A percentile compares a stretch with the other conserved stretches of the same genome.
These are phyloP conservation scores for Stereum hirsutum DNA, from an alignment of 1,284 basidiomycete species.

Conservation along the genomic window DNA sequence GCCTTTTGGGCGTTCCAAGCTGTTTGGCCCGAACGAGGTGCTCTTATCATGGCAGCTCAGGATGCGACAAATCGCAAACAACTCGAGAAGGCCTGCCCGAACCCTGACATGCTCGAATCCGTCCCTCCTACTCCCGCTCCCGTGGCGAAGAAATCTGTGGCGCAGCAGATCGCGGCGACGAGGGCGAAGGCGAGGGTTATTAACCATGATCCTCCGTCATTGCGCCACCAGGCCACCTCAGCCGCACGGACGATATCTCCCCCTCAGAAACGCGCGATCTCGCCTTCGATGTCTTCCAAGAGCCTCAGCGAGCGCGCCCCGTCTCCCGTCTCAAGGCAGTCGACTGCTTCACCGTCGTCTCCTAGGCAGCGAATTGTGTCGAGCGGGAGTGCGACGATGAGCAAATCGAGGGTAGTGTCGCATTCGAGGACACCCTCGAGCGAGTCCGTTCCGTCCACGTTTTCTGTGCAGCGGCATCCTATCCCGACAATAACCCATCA, in stretches of 20 bases:
- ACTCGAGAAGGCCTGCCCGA: constrained; percentile 77
- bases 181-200: constrained; percentile 78
- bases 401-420: constrained; percentile 25
- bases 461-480: constrained; percentile 39
- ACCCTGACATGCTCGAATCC: constrained; percentile 33
- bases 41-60: constrained; percentile 54
- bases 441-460: constrained; percentile 32
- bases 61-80: constrained; percentile 73
- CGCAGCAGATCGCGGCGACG: constrained; percentile 76
- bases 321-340: constrained; percentile 28
- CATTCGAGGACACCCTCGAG: constrained; percentile 23
- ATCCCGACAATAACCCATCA: constrained; percentile 44
- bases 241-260: constrained; percentile 33
- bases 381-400: constrained; percentile 22
- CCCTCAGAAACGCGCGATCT: constrained; percentile 33
- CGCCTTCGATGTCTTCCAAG: constrained; percentile 28
- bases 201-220: constrained; percentile 64
- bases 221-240: constrained; percentile 73
- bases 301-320: constrained; percentile 22
- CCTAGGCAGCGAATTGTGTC: constrained; percentile 37
- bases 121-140: constrained; percentile 37
- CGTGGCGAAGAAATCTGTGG: constrained; percentile 67
- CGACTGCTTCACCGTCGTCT: constrained; percentile 17
- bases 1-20: constrained; percentile 78
- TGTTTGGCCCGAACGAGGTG: constrained; percentile 68